Conservation (phyloP, 257 asterid species). For the Penstemon barbatus region DNA sequence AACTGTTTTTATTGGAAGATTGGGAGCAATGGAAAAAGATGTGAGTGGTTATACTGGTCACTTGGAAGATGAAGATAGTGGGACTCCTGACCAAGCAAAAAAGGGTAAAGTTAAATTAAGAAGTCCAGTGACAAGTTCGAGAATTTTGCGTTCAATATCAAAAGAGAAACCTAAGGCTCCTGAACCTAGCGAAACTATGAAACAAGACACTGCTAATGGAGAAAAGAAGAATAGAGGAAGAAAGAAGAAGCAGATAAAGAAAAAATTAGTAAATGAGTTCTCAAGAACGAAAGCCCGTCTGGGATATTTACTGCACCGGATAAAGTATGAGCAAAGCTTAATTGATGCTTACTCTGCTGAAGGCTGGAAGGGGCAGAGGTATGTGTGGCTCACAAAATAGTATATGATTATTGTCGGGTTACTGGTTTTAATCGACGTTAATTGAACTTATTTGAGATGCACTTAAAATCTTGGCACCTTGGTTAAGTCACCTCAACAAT, state of each 20-base stretch:
- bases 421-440: constrained; percentile 12
- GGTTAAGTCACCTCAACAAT: too few species aligned
- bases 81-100: constrained; percentile 28
- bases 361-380: constrained; percentile 99
- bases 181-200: constrained; percentile 42
- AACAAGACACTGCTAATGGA: constrained; percentile 40
- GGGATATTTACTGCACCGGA: constrained; percentile 73
- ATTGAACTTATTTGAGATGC: not conserved
- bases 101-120: constrained; percentile 41
- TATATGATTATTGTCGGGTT: constrained; percentile 7
- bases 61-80: constrained; percentile 34
- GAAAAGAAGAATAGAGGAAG: constrained; percentile 54
- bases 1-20: constrained; percentile 31
- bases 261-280: constrained; percentile 57
- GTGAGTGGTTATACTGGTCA: constrained; percentile 32
- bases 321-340: constrained; percentile 77
- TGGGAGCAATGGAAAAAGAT: constrained; percentile 29
- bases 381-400: constrained; percentile 21
- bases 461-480: too few species aligned
- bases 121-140: constrained; percentile 43
- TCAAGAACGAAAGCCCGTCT: constrained; percentile 68
- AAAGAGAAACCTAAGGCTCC: constrained; percentile 59
- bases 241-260: constrained; percentile 48
- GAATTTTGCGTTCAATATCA: constrained; percentile 64
- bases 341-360: constrained; percentile 96